Base-by-base conservation (phyloP, 202 grass and related monocot species). In the Schoenoplectus triqueter region DNA sequence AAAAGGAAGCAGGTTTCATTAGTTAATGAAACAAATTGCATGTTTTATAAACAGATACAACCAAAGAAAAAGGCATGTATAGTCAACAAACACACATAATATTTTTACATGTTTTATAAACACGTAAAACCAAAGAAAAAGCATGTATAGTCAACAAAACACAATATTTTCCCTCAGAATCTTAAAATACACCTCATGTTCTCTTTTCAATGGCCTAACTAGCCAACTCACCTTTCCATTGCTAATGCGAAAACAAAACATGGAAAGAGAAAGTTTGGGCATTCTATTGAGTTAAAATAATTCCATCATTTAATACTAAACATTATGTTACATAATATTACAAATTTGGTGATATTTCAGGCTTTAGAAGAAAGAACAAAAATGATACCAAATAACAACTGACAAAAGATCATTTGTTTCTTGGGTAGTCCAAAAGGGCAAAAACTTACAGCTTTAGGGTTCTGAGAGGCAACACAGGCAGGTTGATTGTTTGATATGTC, bases 401-500 rank as follows among this genome's bases (percentile, higher is more conserved):
- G 72, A 49, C 6, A 45, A 44, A 44, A 60, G 22, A 44, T 61
- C 39, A 56, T 6, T n/a, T 44, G 2, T 78, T 79, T 31, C 31
- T 61, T 69, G 11, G 54, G 14, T 62, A n/a, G 15, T 62, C 6
- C 59, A 62, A 40, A 85, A 42, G 15, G 17, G 6, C 59, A 62
- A 40, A 85, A 42, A 88, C 95, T 82, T 92, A 92, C 96, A 78
- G 94, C 86, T 48, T 94, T 92, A 21, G 82, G 87, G 66, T 92
- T 99, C 84, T 88, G 60, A 17, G 91, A 95, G n/a, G 84, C 91
- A 64, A 94, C 39, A 59, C 93, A 94, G 8, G 93, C 87, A 7
- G 93, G 91, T 61, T 91, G 89, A 79, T 91, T 88, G 61, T 96
- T 92, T 78, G 88, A 90, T 80, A 96, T 49, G 84, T 96, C 96